Percentiles rank a stretch among this genome's conserved stretches.
Evolutionary conservation across 495 filamentous ascomycete species (phyloP).

Genomic region (Oidiodendron maius): DNA sequence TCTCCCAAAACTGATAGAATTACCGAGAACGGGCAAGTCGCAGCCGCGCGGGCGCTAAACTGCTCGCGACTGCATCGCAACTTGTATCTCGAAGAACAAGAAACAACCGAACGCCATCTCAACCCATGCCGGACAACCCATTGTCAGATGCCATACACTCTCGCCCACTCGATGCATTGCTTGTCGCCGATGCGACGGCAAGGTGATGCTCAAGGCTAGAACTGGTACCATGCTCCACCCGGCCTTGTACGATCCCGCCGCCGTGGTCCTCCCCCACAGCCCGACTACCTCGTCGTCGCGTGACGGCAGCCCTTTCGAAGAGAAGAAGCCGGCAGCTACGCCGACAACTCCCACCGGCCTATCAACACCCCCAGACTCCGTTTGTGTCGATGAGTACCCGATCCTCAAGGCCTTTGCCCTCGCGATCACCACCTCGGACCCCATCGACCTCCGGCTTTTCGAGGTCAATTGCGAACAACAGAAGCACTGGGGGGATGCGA

Average conservation of each 20-base stretch:
- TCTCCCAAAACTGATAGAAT: too few relatives aligned
- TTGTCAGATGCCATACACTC: too few relatives aligned
- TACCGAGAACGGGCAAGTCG: too few relatives aligned
- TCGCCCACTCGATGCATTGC: neutral
- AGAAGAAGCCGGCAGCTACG: too few relatives aligned
- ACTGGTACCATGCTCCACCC: neutral
- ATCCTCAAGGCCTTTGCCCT: neutral
- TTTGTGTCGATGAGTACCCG: neutral
- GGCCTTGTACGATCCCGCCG: neutral
- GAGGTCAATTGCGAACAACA: constrained; percentile 1
- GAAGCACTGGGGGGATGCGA: neutral
- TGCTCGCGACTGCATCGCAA: too few relatives aligned
- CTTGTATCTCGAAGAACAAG: too few relatives aligned
- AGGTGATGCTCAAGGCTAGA: neutral
- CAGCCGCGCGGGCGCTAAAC: too few relatives aligned
- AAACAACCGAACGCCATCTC: too few relatives aligned
- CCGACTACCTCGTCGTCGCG: neutral
- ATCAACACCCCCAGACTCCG: neutral
- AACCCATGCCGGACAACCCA: too few relatives aligned
- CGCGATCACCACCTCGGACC: neutral
- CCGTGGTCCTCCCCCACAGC: neutral
- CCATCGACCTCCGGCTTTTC: neutral
- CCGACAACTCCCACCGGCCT: too few relatives aligned
- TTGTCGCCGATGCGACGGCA: neutral
- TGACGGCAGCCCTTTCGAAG: too few relatives aligned